Base-by-base conservation (phyloP, 768 basidiomycete genomes). In the Mycena metata region DNA sequence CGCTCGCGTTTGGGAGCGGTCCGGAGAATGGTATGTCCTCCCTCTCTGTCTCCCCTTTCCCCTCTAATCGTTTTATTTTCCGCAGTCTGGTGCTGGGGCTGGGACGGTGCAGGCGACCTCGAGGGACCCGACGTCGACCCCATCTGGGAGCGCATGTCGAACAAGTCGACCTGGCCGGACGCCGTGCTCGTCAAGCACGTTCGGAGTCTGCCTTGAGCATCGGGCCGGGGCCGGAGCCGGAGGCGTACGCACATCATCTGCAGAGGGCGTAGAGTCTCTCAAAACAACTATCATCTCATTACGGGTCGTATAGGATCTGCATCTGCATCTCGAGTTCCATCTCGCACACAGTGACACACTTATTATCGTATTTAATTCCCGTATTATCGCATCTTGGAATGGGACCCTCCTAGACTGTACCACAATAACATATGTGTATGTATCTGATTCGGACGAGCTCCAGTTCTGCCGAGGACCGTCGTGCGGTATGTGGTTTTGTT, bases 11-110 rank as follows among this genome's bases (percentile, higher is more conserved):
- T 80, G 77, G 83, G 21, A 83, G 91, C 3, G 96, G 96, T 19
- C 97, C 97, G 17, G 88, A 91, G 64, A 86, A 95, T 72, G 97
- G 96, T 98, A 60, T 63, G 93, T 87, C 39, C 39, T 43, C 21
- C 21, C 57, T 33, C 36, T 66, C 26, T 33, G 39, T 30, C 19
- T 60, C n/a, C 23, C 55, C 57, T 64, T 62, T 17, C 52, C 16
- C 46, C 30, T 24, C 24, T 60, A 16, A 33, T 15, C 24, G 35
- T 21, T 64, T 54, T 41, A 12, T 41, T 68, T 54, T 45, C 75
- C 39, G 30, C 30, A 98, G 97, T 99, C 15, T 98, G 97, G 97
- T 99, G 97, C 77, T 98, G 97, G 97, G 97, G 97, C 21, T 99
- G 97, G 97, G 97, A 99, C 75, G 97, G 97, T 16, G 97, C 97